Evolutionary conservation across 2,329 filamentous ascomycete genomes (phyloP), one percentile per base, ranked within the genome.

Genomic region (Exophiala calicioides): DNA sequence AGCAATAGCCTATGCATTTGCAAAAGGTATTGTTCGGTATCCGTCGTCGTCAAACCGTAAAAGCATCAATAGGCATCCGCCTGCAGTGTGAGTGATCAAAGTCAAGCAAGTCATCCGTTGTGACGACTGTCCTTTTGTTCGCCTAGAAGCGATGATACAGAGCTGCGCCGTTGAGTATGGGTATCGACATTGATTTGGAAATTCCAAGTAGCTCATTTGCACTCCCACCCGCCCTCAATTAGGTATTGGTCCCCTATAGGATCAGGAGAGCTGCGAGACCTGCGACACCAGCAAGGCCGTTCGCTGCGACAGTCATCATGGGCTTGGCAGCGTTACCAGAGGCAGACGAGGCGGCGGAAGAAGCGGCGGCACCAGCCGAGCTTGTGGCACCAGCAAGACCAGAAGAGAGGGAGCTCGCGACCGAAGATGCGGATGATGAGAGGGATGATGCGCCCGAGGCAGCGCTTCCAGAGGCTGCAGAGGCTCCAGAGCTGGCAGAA

Each of bases 241-340:
- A 37, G 34, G 37, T 35, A n/a, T 18, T 8, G 18, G 29, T 26
- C 36, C 37, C 57, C 65, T 68, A 73, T 57, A 72, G 59, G 20
- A 67, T 58, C 44, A 72, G 56, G 43, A 72, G 53, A 44, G 69
- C 71, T 44, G 66, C 68, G 24, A 74, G 57, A 52, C 70, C 71
- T 26, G 70, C 61, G 35, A 64, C 61, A 43, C 70, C 71, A 23
- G 63, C 50, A 33, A 62, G 34, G 26, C 55, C 53, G 24, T 58
- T 43, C 35, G 53, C 44, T 16, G 55, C 60, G 31, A 54, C 55
- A 13, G 58, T 61, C 10, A 53, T 57, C 29, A 60, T 52, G 4
- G 55, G 53, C 29, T 50, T 48, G 9, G 44, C 50, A n/a, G 36
- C 40, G 26, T 48, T 50, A 9, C 31, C 33, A 18, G 47, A 29